Evolutionary conservation across 495 filamentous ascomycete genomes (phyloP), one percentile per base, ranked within the genome.

Genomic region (Penicillium antarcticum): DNA sequence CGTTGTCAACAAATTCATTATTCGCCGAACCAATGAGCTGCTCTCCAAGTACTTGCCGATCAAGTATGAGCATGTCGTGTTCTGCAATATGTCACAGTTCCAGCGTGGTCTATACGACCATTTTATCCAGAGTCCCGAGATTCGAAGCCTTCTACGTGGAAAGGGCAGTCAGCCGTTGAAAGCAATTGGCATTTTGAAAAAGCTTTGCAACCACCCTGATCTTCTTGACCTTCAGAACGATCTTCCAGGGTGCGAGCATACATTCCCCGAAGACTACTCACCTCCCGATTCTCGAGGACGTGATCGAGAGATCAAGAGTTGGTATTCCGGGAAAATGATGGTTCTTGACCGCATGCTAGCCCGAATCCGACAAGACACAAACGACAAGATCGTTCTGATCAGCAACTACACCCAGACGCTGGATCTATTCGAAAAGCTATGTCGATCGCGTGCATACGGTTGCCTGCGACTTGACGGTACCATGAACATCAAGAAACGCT

Each of bases 11-110:
- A 96, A 95, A 60, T 99, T 97, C 75, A 97, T 99, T 68, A 99
- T 99, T 63, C 88, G 94, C 37, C 85, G 94, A 23, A 97, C 92
- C 0, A 99, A 99, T 77, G 94, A 99, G 63, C 92, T 99, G 46
- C 73, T 99, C 16, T 96, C 92, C 34, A 97, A 99, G 65, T 99
- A 99, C 69, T 80, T 99, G 41, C 95, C 94, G 2, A 83, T 97
- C 71, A 99, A 99, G 72, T 99, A 99, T 71, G 94, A 99, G 62
- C 94, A 99, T 69, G 94, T 99, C 24, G 95, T 99, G n/a, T 99
- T 99, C 75, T 99, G 94, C 78, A 95, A 95, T 60, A 79, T 96
- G 29, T 86, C 92, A 18, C 85, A 87, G 0, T 97, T 99, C 72
- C 94, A 99, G 65, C 74, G 91, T 38, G 88, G 86, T 52, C 76